Percentiles rank a stretch among this genome's conserved stretches.
Evolutionary conservation across 192 early-diverging fungal species (phyloP).

Genomic region (Ambispora gerdemannii): DNA sequence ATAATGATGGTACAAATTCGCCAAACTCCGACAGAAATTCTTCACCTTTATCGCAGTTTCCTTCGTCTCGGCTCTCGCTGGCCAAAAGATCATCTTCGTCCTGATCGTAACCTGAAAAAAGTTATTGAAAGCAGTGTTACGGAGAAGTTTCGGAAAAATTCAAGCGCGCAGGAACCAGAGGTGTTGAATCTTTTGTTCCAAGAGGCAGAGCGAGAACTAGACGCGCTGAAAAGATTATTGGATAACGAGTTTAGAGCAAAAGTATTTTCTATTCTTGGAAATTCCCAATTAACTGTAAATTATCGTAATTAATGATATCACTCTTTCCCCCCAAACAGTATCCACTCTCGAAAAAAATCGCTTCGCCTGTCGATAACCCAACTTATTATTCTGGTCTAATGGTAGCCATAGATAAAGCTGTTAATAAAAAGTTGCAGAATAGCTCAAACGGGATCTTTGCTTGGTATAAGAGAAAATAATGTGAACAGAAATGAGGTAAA

Average conservation of each 20-base stretch:
- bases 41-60: slow-evolving; percentile 55
- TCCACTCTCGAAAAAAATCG: slow-evolving; percentile 53
- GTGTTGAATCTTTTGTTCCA: slow-evolving; percentile 28
- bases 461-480: slow-evolving; percentile 6
- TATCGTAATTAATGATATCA: neutral
- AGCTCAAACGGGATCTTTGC: neutral
- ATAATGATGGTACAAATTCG: too few relatives aligned
- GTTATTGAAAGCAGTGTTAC: slow-evolving; percentile 52
- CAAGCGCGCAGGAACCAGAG: slow-evolving; percentile 23
- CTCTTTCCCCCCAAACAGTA: slow-evolving; percentile 39
- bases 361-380: slow-evolving; percentile 52
- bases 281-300: neutral
- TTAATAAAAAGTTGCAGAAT: slow-evolving; percentile 43
- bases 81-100: slow-evolving; percentile 68
- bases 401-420: slow-evolving; percentile 47
- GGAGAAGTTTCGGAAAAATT: slow-evolving; percentile 43
- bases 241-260: slow-evolving; percentile 53
- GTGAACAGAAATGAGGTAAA: too few relatives aligned
- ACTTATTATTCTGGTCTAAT: slow-evolving; percentile 53
- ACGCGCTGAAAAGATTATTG: slow-evolving; percentile 45
- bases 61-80: slow-evolving; percentile 57
- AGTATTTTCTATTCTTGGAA: slow-evolving; percentile 30
- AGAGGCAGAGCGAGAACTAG: slow-evolving; percentile 41
- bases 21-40: too few relatives aligned
- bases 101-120: slow-evolving; percentile 64